Base-by-base conservation (phyloP, 768 basidiomycete species). In the Xerocomus spinulosus region DNA sequence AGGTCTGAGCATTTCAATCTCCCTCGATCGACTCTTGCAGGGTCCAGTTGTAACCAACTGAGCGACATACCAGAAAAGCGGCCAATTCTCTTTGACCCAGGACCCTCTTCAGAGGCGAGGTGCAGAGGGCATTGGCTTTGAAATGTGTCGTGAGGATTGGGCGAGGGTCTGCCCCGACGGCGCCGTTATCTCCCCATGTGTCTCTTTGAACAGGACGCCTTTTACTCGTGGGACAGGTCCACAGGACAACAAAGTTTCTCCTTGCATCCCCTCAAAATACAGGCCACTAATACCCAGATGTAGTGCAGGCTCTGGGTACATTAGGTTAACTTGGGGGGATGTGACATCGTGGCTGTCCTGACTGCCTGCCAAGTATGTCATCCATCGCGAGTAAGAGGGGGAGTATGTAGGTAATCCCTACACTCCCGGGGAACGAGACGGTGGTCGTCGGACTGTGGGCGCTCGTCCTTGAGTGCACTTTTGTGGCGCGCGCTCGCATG, bases 1-100 rank as follows among this genome's bases (percentile, higher is more conserved):
- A 86, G 82, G 83, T 85, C 83, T 83, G 84, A 85, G 82, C 67
- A 77, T 80, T 79, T 60, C 50, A 78, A 69, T 79, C 79, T 78
- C 75, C 75, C 74, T 74, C 48, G 77, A 79, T 75, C 57, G 80
- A 69, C 76, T 71, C 78, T 79, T 74, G 80, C 77, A 56, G 83
- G 72, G 76, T 67, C 79, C 70, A 69, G 75, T 68, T 69, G 67
- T 76, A 76, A 83, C 59, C 62, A 57, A 70, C 73, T 71, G 70
- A 78, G 75, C 76, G 74, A 67, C 80, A 76, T 78, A 86, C 81
- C 82, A 83, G 83, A 82, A 77, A 86, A 68, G 53, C 70, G 68
- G 56, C 59, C 7, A 21, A 55, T 5, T 10, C 49, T 54, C 50
- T 59, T 58, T 52, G 53, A 67, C 56, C 72, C 51, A 75, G 76